These are phyloP conservation scores for Ceratobasidium sp. DNA, from an alignment of 1,284 basidiomycete genomes.

Conservation along the genomic window DNA sequence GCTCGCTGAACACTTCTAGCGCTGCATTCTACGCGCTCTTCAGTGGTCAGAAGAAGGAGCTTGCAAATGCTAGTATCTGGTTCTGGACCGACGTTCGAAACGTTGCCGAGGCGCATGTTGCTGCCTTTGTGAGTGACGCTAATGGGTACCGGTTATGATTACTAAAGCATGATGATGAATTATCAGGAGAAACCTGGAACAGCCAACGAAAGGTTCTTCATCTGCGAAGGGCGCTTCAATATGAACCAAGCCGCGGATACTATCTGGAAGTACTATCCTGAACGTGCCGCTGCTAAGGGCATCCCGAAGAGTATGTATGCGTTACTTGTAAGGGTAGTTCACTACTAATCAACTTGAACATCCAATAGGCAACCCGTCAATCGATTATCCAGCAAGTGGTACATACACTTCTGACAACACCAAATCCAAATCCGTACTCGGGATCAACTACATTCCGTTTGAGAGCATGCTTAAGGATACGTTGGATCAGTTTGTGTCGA, in stretches of 20 bases:
- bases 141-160: background rate
- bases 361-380: conserved; percentile 11
- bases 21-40: conserved; percentile 40
- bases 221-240: conserved; percentile 44
- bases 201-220: conserved; percentile 44
- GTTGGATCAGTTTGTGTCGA: conserved; percentile 37
- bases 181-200: conserved; percentile 41
- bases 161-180: background rate
- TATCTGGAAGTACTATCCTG: conserved; percentile 48
- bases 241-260: conserved; percentile 34
- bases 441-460: conserved; percentile 45
- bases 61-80: background rate
- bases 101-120: conserved; percentile 30
- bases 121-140: background rate
- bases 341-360: background rate
- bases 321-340: too few relatives aligned
- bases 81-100: conserved; percentile 45
- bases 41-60: conserved; percentile 28
- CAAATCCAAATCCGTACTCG: conserved; percentile 44
- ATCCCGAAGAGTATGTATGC: conserved; percentile 39
- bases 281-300: conserved; percentile 42
- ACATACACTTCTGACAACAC: conserved; percentile 45
- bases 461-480: conserved; percentile 45
- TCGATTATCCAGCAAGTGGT: conserved; percentile 34
- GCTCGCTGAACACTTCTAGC: conserved; percentile 38